A percentile compares a stretch with the other conserved stretches of the same genome.
phyloP scores from a whole-genome alignment of 2,329 filamentous ascomycete genomes.

The Stemphylium beticola region DNA sequence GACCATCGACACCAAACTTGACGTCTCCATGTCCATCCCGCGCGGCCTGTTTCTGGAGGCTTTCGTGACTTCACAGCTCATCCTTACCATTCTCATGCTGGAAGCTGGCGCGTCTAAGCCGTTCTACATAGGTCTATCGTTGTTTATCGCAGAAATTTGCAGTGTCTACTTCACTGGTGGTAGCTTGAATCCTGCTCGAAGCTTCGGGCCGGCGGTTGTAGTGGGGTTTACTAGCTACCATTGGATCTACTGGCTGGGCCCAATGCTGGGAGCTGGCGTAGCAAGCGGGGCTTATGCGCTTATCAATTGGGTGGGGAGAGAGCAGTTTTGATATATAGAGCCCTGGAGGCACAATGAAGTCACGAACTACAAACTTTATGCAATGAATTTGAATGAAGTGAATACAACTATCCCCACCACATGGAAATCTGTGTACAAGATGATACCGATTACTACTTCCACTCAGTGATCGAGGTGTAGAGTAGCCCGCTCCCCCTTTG shows the following conservation, averaged over 20 bases:
- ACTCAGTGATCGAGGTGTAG: too few relatives aligned
- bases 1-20: slow-evolving; percentile 31
- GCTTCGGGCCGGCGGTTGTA: slow-evolving; percentile 54
- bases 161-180: slow-evolving; percentile 56
- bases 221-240: slow-evolving; percentile 49
- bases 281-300: slow-evolving; percentile 57
- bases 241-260: slow-evolving; percentile 52
- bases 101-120: slow-evolving; percentile 69
- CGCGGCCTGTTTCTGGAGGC: slow-evolving; percentile 39
- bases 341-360: background rate
- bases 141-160: slow-evolving; percentile 66
- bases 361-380: too few relatives aligned
- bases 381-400: too few relatives aligned
- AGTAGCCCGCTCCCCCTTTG: too few relatives aligned
- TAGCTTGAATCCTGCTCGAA: slow-evolving; percentile 55
- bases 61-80: slow-evolving; percentile 44
- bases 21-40: slow-evolving; percentile 28
- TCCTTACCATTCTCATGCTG: slow-evolving; percentile 59
- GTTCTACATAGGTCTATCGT: slow-evolving; percentile 71
- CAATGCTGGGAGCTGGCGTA: slow-evolving; percentile 49
- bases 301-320: slow-evolving; percentile 33
- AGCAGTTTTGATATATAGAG: background rate
- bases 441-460: too few relatives aligned
- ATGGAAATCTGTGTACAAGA: too few relatives aligned
- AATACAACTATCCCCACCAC: too few relatives aligned